Evolutionary conservation across 352 stramenopile species (phyloP), one percentile per base, ranked within the genome.

Genomic region (Pythium aristosporum): DNA sequence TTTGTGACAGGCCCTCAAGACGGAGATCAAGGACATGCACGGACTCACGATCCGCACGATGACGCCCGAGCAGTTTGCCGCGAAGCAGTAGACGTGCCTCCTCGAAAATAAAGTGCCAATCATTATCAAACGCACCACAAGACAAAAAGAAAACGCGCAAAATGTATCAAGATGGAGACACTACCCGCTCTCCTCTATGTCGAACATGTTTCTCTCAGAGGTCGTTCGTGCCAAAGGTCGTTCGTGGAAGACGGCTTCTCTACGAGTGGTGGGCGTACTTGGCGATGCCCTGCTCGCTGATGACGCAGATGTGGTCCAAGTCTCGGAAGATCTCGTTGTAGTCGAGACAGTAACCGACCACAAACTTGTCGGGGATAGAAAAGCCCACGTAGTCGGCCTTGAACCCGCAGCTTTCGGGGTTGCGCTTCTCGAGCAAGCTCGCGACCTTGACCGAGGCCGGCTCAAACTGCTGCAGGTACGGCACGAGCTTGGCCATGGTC

Each of bases 281-380:
- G 72, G 74, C 85, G 67, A 99, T 98, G 48, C 96, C 96, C 4
- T 72, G 67, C 25, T 98, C 73, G 67, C 86, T 97, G 72, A 99
- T 98, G 61, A 98, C 71, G 79, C 93, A 98, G 61, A 99, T 97
- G 80, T 98, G 93, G 65, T 96, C 82, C 58, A 98, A 75, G 70
- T 98, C 93, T 32, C 96, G 88, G 77, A 98, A 98, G 51, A 96
- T 86, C 75, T 98, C 93, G 76, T 99, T 97, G 84, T 98, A 99
- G 80, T 99, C 96, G 32, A 99, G 78, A 68, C 95, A 98, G 81
- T 97, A 99, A 42, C 96, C 96, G 57, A 96, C 80, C 42, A 96
- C 88, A 74, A 98, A 99, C 72, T 97, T 89, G 81, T 98, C 85
- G 1, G 97, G 97, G 71, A 99, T 98, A 48, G 80, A 96, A 73